A percentile compares a stretch with the other conserved stretches of the same genome.
These are phyloP conservation scores for Metschnikowia bowlesiae DNA, from an alignment of 805 yeast genomes.

Conservation along the genomic window DNA sequence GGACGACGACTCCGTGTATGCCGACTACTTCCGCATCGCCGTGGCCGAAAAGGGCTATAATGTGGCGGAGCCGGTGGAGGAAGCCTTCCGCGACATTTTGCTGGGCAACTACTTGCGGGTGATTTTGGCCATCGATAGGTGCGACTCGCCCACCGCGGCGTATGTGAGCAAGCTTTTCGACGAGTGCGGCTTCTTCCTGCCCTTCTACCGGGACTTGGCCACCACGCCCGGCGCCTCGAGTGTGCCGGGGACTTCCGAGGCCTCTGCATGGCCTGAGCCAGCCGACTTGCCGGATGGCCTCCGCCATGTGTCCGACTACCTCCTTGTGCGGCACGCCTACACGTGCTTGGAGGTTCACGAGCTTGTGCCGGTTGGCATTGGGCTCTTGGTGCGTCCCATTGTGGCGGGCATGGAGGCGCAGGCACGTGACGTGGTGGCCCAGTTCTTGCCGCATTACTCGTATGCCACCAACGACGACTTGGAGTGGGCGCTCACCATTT, in stretches of 20 bases:
- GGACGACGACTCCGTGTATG: constrained; percentile 36
- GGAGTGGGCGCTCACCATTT: constrained; percentile 72
- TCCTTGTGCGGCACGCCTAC: constrained; percentile 52
- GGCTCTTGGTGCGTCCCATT: constrained; percentile 44
- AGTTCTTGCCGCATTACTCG: constrained; percentile 55
- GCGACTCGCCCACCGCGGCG: constrained; percentile 62
- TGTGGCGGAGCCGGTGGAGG: constrained; percentile 16
- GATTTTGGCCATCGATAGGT: constrained; percentile 52
- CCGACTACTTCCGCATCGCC: constrained; percentile 32
- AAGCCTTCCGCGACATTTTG: constrained; percentile 50
- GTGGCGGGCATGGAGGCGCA: constrained; percentile 27
- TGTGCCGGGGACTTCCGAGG: too few relatives aligned
- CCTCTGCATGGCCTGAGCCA: too few relatives aligned
- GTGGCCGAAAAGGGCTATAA: constrained; percentile 24
- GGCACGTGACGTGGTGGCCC: constrained; percentile 41
- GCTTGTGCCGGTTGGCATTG: constrained; percentile 66
- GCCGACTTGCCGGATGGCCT: not conserved
- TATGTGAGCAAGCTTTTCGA: constrained; percentile 59
- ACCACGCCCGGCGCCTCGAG: too few relatives aligned
- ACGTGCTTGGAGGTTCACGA: constrained; percentile 49
- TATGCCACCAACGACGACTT: constrained; percentile 68
- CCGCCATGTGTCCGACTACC: constrained; percentile 45
- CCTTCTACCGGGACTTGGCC: constrained; percentile 24
- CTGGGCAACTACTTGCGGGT: constrained; percentile 54
- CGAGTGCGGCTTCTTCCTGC: constrained; percentile 53